Conservation (phyloP, 805 yeast species). For the Metschnikowia gruessii region DNA sequence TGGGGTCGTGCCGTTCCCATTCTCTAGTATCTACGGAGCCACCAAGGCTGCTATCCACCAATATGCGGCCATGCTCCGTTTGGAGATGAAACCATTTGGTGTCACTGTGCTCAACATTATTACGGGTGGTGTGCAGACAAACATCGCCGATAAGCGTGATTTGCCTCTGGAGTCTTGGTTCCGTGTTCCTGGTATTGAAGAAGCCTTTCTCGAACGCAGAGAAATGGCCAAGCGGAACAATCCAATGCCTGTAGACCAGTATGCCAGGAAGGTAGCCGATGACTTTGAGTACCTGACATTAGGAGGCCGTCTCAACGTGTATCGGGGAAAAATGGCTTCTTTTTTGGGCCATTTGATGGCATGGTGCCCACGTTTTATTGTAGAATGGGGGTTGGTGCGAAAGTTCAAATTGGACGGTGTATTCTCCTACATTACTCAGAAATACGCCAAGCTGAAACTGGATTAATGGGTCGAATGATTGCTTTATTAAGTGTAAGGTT, state of each 20-base stretch:
- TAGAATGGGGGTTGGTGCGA: constrained; percentile 39
- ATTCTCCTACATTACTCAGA: constrained; percentile 25
- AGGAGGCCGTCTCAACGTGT: constrained; percentile 44
- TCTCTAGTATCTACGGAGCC: constrained; percentile 62
- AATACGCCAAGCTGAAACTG: constrained; percentile 16
- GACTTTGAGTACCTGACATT: constrained; percentile 45
- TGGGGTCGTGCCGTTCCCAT: constrained; percentile 68
- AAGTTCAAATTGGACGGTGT: constrained; percentile 33
- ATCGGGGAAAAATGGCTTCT: constrained; percentile 51
- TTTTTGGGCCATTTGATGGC: constrained; percentile 32
- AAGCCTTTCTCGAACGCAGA: constrained; percentile 50
- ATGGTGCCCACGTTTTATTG: constrained; percentile 46
- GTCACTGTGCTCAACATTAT: constrained; percentile 66
- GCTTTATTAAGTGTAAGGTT: neutral
- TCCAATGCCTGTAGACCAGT: constrained; percentile 59
- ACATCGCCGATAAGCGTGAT: constrained; percentile 64
- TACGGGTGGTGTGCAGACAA: constrained; percentile 75
- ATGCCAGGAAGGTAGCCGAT: constrained; percentile 53
- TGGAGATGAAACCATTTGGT: constrained; percentile 69
- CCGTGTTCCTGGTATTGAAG: constrained; percentile 48
- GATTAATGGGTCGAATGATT: neutral
- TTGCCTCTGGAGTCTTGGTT: constrained; percentile 56
- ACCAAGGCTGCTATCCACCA: constrained; percentile 75
- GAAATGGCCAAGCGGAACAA: constrained; percentile 55
- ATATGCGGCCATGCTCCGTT: constrained; percentile 58